Evolutionary conservation across 106 monocot genomes (phyloP), one percentile per base, ranked within the genome.

Genomic region (Iris macrosiphon): DNA sequence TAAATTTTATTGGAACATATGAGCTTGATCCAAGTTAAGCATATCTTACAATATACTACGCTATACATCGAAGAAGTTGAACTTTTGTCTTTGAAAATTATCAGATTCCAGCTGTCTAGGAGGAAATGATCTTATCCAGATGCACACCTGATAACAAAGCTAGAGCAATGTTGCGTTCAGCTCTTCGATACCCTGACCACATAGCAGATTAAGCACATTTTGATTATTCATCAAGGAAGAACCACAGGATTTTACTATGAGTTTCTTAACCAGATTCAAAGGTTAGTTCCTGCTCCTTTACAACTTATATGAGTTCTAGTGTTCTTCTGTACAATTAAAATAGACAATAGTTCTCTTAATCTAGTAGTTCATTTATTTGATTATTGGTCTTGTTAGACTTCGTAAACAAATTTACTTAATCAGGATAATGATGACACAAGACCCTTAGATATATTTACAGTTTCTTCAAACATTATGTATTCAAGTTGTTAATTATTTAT

Each of bases 131-230:
- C 35, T 33, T 57, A 47, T 56, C 46, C 17, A 56, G 66, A 55
- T 56, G 55, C 35, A 47, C 43, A 44, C 66, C 66, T 57, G 66
- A 66, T 47, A 57, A 56, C 31, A 66, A 66, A 66, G 45, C 66
- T 66, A 56, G 56, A 56, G 66, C 66, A 33, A 57, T 66, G 66
- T 56, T 66, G 31, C 66, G 66, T 18, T 66, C 66, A n/a, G 66
- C 66, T 45, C 66, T 66, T 25, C 55, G 56, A 57, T 66, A 22
- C 66, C 25, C 46, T 66, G 33, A 66, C 35, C 44, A 33, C 33
- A 57, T 55, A 66, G 32, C 29, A 9, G 31, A 16, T 52, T 7
- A 2, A 39, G 17, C 44, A 28, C 7, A 59, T 24, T 9, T 23
- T 11, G 11, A 23, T 21, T 35, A 13, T 8, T 35, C 10, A 33